phyloP scores from a whole-genome alignment of 106 monocot species.

The Chionographis japonica region DNA sequence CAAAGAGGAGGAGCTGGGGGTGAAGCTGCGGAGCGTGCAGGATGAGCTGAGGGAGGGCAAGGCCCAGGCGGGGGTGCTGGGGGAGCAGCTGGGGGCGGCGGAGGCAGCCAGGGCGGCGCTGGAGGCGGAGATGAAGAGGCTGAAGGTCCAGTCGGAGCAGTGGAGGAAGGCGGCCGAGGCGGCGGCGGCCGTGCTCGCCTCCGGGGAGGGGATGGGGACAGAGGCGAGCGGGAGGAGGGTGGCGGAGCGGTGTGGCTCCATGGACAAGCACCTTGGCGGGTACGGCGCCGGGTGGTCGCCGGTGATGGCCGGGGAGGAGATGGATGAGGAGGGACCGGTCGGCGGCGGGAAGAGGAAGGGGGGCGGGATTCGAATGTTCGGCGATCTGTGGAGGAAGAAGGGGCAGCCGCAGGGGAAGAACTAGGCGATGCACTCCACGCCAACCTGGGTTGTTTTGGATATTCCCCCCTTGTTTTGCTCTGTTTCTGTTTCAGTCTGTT shows the following conservation, averaged over 20 bases:
- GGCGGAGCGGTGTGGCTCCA: constrained; percentile 44
- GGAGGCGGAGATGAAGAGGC: constrained; percentile 57
- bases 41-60: constrained; percentile 40
- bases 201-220: not conserved
- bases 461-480: too few species aligned
- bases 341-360: constrained; percentile 39
- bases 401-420: constrained; percentile 38
- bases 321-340: not conserved
- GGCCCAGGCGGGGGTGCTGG: constrained; percentile 21
- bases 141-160: constrained; percentile 77
- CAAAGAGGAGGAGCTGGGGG: constrained; percentile 48
- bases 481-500: too few species aligned
- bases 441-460: too few species aligned
- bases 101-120: constrained; percentile 30
- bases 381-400: constrained; percentile 92
- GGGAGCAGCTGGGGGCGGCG: constrained; percentile 41
- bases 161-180: constrained; percentile 93
- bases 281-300: constrained; percentile 21
- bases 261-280: constrained; percentile 43
- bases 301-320: constrained; percentile 12
- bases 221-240: constrained; percentile 19
- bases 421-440: not conserved
- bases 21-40: constrained; percentile 27
- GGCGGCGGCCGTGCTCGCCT: constrained; percentile 51
- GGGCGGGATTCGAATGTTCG: constrained; percentile 59